Percentiles rank a stretch among this genome's conserved stretches.
Conservation (phyloP, 768 basidiomycete species). For the Collybia mongolica region DNA sequence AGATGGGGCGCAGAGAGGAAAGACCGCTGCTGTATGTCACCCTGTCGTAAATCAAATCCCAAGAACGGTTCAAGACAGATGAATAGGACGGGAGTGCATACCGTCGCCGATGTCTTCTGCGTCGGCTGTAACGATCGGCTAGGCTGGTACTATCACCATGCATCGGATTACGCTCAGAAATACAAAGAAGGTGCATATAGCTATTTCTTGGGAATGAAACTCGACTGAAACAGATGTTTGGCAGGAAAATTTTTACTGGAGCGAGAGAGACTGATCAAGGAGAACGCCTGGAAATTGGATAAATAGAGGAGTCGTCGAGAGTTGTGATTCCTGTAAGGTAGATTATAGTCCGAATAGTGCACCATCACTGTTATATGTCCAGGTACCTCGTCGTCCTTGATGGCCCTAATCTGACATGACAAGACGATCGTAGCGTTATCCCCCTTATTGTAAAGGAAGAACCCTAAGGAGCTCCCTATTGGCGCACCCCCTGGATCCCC, state of each 20-base stretch:
- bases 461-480: too few species aligned
- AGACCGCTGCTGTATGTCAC: constrained; percentile 61
- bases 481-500: too few species aligned
- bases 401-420: too few species aligned
- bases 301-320: constrained; percentile 17
- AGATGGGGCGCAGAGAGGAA: constrained; percentile 71
- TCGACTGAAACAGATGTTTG: background rate
- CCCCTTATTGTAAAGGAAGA: too few species aligned
- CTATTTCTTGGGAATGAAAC: background rate
- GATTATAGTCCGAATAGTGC: too few species aligned
- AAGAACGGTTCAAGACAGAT: constrained; percentile 1
- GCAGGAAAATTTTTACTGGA: constrained; percentile 81
- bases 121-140: constrained; percentile 75
- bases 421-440: too few species aligned
- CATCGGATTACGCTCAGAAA: constrained; percentile 73
- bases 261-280: constrained; percentile 76
- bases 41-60: background rate
- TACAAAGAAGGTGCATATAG: constrained; percentile 73
- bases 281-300: constrained; percentile 76
- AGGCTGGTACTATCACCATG: constrained; percentile 84
- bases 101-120: constrained; percentile 80
- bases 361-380: too few species aligned
- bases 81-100: constrained; percentile 73
- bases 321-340: background rate
- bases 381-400: too few species aligned